Percentiles rank a stretch among this genome's conserved stretches.
Evolutionary conservation across 2,329 filamentous ascomycete species (phyloP).

Genomic region (Cercospora sp.): DNA sequence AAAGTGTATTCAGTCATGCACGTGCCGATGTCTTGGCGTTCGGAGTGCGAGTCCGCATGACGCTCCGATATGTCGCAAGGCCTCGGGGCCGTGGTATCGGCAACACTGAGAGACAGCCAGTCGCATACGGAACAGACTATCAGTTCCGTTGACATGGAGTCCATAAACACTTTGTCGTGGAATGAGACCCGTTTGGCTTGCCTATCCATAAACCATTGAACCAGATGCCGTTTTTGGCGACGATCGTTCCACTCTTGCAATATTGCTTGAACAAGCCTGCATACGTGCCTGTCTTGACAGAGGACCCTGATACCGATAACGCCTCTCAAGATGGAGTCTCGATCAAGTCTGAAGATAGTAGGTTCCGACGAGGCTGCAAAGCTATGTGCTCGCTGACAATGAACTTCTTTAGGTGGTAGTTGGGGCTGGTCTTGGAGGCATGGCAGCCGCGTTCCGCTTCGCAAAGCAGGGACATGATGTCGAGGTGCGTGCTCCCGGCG

Average conservation of each 20-base stretch:
- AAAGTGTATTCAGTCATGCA: background rate
- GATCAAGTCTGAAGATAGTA: background rate
- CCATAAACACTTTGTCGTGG: background rate
- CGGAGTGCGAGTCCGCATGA: background rate
- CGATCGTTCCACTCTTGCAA: background rate
- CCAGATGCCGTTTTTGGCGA: background rate
- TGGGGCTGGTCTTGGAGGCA: background rate
- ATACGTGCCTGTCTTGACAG: background rate
- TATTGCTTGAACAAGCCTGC: background rate
- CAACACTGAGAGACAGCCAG: background rate
- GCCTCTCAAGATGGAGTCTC: background rate
- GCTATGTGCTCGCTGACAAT: background rate
- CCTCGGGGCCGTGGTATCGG: background rate
- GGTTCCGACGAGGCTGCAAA: background rate
- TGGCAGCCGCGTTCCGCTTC: background rate
- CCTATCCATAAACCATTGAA: background rate
- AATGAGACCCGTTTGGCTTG: background rate
- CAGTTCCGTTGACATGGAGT: background rate
- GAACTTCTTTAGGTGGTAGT: background rate
- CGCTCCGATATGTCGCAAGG: background rate
- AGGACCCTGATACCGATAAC: background rate
- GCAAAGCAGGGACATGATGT: background rate
- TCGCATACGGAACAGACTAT: background rate
- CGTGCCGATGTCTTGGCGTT: background rate
- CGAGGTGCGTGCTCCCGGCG: background rate